Percentiles rank a stretch among this genome's conserved stretches.
Evolutionary conservation across 2,329 filamentous ascomycete species (phyloP).

Genomic region (Sclerotinia sclerotiorum): DNA sequence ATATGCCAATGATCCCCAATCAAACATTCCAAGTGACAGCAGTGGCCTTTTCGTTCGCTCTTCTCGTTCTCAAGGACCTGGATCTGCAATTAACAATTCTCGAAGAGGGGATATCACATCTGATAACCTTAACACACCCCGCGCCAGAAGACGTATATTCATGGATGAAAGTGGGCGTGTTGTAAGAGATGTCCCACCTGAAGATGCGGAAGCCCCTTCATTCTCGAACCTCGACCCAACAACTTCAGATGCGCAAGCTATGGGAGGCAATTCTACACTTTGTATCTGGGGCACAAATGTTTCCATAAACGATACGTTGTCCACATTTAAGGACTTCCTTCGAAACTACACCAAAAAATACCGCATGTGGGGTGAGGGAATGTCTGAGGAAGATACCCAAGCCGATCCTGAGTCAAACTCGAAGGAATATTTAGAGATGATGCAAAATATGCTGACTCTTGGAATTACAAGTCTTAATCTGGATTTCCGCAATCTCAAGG

Average conservation of each 20-base stretch:
- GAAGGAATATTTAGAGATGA: conserved; percentile 79
- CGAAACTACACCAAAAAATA: conserved; percentile 92
- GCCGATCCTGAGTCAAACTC: conserved; percentile 69
- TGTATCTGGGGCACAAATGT: conserved; percentile 98
- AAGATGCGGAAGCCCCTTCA: conserved; percentile 59
- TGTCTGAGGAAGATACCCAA: conserved; percentile 71
- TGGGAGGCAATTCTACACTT: conserved; percentile 78
- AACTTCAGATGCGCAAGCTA: conserved; percentile 85
- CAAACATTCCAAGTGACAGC: conserved; percentile 76
- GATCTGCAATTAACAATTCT: conserved; percentile 54
- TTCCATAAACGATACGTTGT: conserved; percentile 85
- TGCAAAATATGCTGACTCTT: conserved; percentile 88
- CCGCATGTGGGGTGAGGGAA: conserved; percentile 85
- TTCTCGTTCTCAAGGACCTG: conserved; percentile 51
- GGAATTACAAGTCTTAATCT: conserved; percentile 83
- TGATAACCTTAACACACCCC: conserved; percentile 61
- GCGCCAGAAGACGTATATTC: conserved; percentile 54
- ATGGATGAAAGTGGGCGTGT: conserved; percentile 58
- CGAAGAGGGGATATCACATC: conserved; percentile 86
- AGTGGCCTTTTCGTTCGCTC: conserved; percentile 83
- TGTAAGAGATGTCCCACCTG: conserved; percentile 51
- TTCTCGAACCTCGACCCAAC: conserved; percentile 69
- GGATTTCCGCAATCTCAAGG: conserved; percentile 83
- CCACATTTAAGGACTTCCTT: conserved; percentile 87
- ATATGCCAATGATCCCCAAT: conserved; percentile 54